A percentile compares a stretch with the other conserved stretches of the same genome.
Conservation (phyloP, 1,139 yeast genomes). For the Saccharomyces uvarum region DNA sequence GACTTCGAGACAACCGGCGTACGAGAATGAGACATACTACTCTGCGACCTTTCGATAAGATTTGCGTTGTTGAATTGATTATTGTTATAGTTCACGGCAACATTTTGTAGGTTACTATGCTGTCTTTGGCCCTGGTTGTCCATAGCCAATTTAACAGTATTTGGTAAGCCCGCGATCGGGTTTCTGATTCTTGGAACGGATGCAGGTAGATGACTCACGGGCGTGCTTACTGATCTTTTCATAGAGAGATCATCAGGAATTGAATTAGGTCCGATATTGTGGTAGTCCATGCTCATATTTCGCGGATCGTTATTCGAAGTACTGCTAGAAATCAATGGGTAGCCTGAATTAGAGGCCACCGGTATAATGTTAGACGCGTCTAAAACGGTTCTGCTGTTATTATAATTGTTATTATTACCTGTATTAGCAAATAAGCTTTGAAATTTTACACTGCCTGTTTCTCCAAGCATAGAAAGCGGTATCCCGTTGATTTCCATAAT, state of each 20-base stretch:
- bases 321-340: neutral
- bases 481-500: slow-evolving; percentile 56
- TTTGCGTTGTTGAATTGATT: neutral
- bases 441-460: slow-evolving; percentile 56
- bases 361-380: neutral
- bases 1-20: neutral
- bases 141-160: neutral
- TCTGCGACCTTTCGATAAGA: neutral
- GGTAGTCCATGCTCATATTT: neutral
- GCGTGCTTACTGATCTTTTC: neutral
- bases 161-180: neutral
- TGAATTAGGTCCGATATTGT: neutral
- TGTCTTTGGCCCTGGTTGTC: neutral
- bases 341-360: neutral
- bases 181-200: neutral
- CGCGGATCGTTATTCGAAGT: neutral
- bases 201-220: neutral
- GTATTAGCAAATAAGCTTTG: slow-evolving; percentile 10
- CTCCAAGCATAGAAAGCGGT: slow-evolving; percentile 71
- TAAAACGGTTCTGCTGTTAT: neutral
- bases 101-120: neutral
- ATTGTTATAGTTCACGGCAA: neutral
- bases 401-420: neutral
- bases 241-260: neutral
- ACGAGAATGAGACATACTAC: neutral